Conservation (phyloP, 768 basidiomycete species). For the Auricularia heimuer region DNA sequence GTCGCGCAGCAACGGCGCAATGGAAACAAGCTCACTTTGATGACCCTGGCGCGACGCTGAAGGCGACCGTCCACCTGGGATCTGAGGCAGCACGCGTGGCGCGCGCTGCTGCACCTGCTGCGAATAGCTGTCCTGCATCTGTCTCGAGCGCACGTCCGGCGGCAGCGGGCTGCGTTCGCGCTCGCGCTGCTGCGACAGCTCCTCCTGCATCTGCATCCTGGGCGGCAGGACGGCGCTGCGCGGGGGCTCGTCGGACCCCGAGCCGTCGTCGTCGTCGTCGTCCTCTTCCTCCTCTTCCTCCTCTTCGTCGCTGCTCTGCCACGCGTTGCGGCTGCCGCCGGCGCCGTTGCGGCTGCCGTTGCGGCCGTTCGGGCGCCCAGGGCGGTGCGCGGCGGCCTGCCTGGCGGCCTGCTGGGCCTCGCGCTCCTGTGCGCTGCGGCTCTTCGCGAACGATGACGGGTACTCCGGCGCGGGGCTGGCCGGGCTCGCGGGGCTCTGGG, state of each 20-base stretch:
- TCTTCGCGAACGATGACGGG: slow-evolving; percentile 83
- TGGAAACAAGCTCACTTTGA: slow-evolving; percentile 19
- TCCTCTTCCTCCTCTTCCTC: slow-evolving; percentile 70
- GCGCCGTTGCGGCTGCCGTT: slow-evolving; percentile 27
- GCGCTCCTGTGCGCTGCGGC: slow-evolving; percentile 73
- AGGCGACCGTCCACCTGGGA: slow-evolving; percentile 9
- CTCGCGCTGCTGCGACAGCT: background rate
- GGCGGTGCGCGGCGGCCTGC: slow-evolving; percentile 66
- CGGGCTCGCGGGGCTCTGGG: slow-evolving; percentile 12
- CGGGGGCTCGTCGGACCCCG: background rate
- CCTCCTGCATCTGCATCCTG: background rate
- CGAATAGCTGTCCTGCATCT: background rate
- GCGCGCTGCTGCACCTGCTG: slow-evolving; percentile 43
- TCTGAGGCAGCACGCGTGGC: slow-evolving; percentile 55
- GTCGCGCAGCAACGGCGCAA: slow-evolving; percentile 8
- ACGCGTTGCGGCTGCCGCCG: slow-evolving; percentile 34
- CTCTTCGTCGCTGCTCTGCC: slow-evolving; percentile 75
- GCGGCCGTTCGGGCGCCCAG: slow-evolving; percentile 46
- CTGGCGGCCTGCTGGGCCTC: slow-evolving; percentile 79
- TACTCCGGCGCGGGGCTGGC: slow-evolving; percentile 29
- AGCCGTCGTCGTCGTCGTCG: slow-evolving; percentile 23
- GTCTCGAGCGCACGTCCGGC: background rate
- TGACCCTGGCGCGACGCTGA: slow-evolving; percentile 21
- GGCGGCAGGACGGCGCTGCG: background rate
- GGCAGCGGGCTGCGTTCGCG: slow-evolving; percentile 4